Evolutionary conservation across 139 green algal genomes (phyloP).

Genomic region (Eudorina sp.): DNA sequence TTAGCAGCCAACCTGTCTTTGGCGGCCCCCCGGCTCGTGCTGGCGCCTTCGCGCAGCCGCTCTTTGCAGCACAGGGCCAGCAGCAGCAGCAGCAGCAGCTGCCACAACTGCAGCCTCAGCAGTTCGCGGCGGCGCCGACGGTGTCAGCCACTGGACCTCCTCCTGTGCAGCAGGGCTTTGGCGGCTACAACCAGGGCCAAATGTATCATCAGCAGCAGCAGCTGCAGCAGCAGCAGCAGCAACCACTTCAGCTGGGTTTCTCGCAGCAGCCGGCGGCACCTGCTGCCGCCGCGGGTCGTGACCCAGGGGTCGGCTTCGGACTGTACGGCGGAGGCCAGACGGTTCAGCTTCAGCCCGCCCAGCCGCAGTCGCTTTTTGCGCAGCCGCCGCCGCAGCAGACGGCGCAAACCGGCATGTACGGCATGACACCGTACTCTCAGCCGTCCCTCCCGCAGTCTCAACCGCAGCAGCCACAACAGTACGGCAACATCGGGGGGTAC

Average conservation of each 20-base stretch:
- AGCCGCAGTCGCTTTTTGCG: conserved; percentile 5
- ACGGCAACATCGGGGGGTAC: neutral
- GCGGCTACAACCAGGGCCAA: neutral
- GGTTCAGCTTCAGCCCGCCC: conserved; percentile 19
- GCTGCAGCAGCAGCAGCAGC: neutral
- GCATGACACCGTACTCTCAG: neutral
- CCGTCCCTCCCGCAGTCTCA: neutral
- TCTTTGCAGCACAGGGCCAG: neutral
- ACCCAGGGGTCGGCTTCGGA: neutral
- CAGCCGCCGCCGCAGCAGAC: neutral
- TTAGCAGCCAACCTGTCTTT: neutral
- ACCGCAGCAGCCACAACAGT: conserved; percentile 14
- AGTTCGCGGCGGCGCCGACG: neutral
- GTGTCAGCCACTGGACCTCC: too few relatives aligned
- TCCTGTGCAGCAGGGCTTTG: neutral
- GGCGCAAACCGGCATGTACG: neutral
- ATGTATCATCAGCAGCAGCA: neutral
- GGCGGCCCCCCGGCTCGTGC: neutral
- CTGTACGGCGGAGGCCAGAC: neutral
- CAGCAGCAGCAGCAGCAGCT: conserved; percentile 7
- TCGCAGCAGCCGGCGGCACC: neutral
- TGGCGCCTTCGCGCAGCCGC: neutral
- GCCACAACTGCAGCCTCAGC: neutral
- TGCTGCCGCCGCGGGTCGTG: neutral
- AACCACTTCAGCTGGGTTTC: neutral